phyloP scores from a whole-genome alignment of 2,329 filamentous ascomycete species.

The Stemphylium beticola region DNA sequence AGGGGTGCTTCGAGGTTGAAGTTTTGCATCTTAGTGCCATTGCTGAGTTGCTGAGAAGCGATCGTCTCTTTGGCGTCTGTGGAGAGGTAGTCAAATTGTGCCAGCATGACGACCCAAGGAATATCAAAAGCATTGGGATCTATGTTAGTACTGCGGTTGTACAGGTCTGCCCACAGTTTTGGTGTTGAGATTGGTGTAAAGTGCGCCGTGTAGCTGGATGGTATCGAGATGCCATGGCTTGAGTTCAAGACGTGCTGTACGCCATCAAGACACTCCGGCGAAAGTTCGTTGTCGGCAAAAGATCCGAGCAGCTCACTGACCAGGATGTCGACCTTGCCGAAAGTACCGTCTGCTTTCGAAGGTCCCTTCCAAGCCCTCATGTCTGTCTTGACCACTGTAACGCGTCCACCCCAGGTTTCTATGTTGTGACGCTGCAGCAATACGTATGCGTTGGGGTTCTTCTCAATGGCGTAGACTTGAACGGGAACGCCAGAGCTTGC shows the following conservation, averaged over 20 bases:
- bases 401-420: slow-evolving; percentile 75
- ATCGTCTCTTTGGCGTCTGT: slow-evolving; percentile 50
- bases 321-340: slow-evolving; percentile 83
- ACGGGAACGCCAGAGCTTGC: slow-evolving; percentile 76
- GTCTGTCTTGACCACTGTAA: slow-evolving; percentile 91
- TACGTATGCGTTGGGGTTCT: slow-evolving; percentile 97
- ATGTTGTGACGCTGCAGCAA: slow-evolving; percentile 87
- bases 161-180: slow-evolving; percentile 81
- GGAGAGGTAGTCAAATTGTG: slow-evolving; percentile 85
- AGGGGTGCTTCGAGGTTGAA: slow-evolving; percentile 41
- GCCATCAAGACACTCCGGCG: slow-evolving; percentile 93
- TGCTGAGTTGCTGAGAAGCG: slow-evolving; percentile 60
- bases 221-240: slow-evolving; percentile 88
- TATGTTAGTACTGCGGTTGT: slow-evolving; percentile 60
- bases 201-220: slow-evolving; percentile 90
- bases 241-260: slow-evolving; percentile 88
- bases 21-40: slow-evolving; percentile 39
- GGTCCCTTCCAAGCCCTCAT: slow-evolving; percentile 97
- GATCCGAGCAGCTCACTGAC: slow-evolving; percentile 94
- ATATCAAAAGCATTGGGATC: slow-evolving; percentile 82
- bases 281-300: slow-evolving; percentile 96
- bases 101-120: slow-evolving; percentile 93
- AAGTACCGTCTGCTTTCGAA: slow-evolving; percentile 57
- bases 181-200: slow-evolving; percentile 91
- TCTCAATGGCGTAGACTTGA: slow-evolving; percentile 91